A percentile compares a stretch with the other conserved stretches of the same genome.
Evolutionary conservation across 2,329 filamentous ascomycete species (phyloP).

Genomic region (Dryadomyces quercus-mongolicae): DNA sequence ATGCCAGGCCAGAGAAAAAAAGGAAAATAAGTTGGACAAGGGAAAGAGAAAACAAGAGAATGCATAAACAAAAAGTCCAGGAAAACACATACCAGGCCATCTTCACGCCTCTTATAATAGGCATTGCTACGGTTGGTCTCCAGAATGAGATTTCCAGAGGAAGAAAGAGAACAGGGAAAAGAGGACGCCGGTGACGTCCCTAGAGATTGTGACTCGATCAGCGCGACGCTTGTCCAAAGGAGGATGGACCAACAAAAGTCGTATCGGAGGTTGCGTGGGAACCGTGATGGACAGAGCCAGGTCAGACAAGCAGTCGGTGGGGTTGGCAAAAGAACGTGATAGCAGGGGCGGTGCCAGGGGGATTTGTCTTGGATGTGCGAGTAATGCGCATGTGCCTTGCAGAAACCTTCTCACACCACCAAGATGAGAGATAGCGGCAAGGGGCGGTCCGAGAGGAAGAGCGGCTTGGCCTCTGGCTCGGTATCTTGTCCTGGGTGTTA

Average conservation of each 20-base stretch:
- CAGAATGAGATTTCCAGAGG: background rate
- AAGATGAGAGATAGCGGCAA: background rate
- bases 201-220: too few species aligned
- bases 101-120: slow-evolving; percentile 56
- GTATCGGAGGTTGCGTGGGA: too few species aligned
- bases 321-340: too few species aligned
- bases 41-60: slow-evolving; percentile 1
- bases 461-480: too few species aligned
- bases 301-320: too few species aligned
- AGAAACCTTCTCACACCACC: slow-evolving; percentile 1
- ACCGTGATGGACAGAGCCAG: too few species aligned
- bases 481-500: too few species aligned
- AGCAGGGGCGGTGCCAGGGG: too few species aligned
- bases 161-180: background rate
- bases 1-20: background rate
- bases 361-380: too few species aligned
- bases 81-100: slow-evolving; percentile 54
- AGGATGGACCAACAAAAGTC: too few species aligned
- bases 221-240: too few species aligned
- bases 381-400: background rate
- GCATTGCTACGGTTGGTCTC: slow-evolving; percentile 34
- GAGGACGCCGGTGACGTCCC: too few species aligned
- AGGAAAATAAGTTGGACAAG: background rate
- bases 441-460: background rate
- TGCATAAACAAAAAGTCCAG: background rate